Conservation (phyloP, 106 monocot genomes). For the Chionographis japonica region DNA sequence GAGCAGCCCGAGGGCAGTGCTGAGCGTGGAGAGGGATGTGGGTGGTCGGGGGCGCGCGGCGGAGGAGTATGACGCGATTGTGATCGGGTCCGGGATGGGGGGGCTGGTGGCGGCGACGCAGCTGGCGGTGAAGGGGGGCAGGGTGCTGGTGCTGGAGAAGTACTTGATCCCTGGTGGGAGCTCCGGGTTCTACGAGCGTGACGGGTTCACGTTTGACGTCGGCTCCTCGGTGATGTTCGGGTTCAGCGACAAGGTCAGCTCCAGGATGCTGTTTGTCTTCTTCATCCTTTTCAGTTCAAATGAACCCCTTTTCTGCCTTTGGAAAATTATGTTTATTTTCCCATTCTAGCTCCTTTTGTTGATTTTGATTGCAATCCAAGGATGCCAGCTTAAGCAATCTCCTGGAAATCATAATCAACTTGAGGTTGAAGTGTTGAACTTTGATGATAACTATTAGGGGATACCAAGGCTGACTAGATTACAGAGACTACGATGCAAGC, state of each 20-base stretch:
- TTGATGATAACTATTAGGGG: too few species aligned
- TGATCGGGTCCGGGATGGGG: constrained; percentile 94
- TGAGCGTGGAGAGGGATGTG: constrained; percentile 12
- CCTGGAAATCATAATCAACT: too few species aligned
- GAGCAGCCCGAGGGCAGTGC: constrained; percentile 12
- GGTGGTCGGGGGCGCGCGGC: not conserved
- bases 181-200: constrained; percentile 80
- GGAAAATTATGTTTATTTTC: too few species aligned
- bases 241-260: constrained; percentile 79
- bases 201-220: constrained; percentile 92
- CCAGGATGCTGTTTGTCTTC: not conserved
- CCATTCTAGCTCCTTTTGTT: too few species aligned
- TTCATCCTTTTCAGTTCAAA: too few species aligned
- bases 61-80: constrained; percentile 77
- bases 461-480: too few species aligned
- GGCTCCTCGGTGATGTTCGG: constrained; percentile 99
- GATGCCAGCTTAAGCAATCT: too few species aligned
- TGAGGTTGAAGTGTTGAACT: too few species aligned
- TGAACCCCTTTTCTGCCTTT: too few species aligned
- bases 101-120: constrained; percentile 95
- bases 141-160: constrained; percentile 95
- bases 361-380: too few species aligned
- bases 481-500: too few species aligned
- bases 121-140: constrained; percentile 87
- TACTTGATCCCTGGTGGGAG: constrained; percentile 96